Conservation (phyloP, 805 yeast species). For the Cyberlindnera meyerae region DNA sequence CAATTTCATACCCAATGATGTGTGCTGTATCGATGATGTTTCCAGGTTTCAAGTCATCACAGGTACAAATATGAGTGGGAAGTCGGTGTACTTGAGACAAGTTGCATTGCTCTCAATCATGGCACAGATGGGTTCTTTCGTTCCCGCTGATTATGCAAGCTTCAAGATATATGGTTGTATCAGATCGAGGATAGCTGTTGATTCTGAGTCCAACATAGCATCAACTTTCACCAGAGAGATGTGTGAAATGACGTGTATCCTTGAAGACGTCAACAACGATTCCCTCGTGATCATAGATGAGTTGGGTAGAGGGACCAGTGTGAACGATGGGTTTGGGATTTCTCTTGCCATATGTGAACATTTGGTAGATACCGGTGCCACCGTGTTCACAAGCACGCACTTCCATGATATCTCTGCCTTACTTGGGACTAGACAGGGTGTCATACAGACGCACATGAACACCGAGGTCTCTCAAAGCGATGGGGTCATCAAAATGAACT, state of each 20-base stretch:
- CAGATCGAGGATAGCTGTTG: conserved; percentile 36
- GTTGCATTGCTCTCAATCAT: conserved; percentile 43
- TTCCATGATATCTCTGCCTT: conserved; percentile 37
- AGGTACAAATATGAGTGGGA: conserved; percentile 63
- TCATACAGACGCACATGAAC: conserved; percentile 35
- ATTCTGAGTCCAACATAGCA: conserved; percentile 30
- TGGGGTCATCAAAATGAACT: conserved; percentile 28
- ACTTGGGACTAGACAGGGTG: conserved; percentile 30
- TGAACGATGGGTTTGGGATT: conserved; percentile 49
- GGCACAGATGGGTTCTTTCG: conserved; percentile 55
- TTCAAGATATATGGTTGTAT: conserved; percentile 36
- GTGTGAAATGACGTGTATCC: conserved; percentile 42
- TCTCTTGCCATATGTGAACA: conserved; percentile 41
- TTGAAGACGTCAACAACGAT: conserved; percentile 29
- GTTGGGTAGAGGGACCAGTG: conserved; percentile 48
- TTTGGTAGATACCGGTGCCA: conserved; percentile 26
- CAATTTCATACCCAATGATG: conserved; percentile 36
- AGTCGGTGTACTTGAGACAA: conserved; percentile 52
- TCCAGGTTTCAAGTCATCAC: conserved; percentile 47
- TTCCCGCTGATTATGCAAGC: conserved; percentile 41
- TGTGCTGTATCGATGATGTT: conserved; percentile 29
- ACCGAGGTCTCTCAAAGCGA: conserved; percentile 19
- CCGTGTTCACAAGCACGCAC: conserved; percentile 41
- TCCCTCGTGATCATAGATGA: conserved; percentile 48
- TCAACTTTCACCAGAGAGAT: conserved; percentile 45